These are phyloP conservation scores for Multifurca ochricompacta DNA, from an alignment of 768 basidiomycete species.

Conservation along the genomic window DNA sequence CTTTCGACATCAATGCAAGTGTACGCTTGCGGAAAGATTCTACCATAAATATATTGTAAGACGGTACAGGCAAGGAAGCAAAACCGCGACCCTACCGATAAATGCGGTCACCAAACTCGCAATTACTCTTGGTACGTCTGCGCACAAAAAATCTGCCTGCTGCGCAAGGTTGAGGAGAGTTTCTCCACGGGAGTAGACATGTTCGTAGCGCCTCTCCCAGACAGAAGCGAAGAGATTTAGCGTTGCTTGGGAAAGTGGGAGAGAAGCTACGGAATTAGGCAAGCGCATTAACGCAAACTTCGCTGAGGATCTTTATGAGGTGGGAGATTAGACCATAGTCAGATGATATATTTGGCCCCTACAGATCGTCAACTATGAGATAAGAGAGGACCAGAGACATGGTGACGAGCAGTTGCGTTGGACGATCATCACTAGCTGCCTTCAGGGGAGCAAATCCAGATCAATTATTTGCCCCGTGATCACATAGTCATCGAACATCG, in stretches of 20 bases:
- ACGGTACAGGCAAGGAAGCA: not conserved
- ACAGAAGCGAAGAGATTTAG: slow-evolving; percentile 41
- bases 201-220: slow-evolving; percentile 46
- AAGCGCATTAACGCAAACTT: slow-evolving; percentile 50
- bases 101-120: slow-evolving; percentile 40
- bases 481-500: not conserved
- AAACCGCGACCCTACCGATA: slow-evolving; percentile 40
- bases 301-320: slow-evolving; percentile 44
- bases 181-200: slow-evolving; percentile 44
- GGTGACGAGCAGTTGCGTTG: slow-evolving; percentile 38
- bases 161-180: slow-evolving; percentile 35
- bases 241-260: slow-evolving; percentile 42
- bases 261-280: slow-evolving; percentile 37
- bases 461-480: not conserved
- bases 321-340: not conserved
- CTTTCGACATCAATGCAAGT: slow-evolving; percentile 47
- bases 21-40: slow-evolving; percentile 54
- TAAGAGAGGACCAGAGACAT: slow-evolving; percentile 59
- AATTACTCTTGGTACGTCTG: slow-evolving; percentile 39
- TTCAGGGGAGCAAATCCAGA: slow-evolving; percentile 1
- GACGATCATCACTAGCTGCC: slow-evolving; percentile 22
- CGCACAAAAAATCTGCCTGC: slow-evolving; percentile 39
- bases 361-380: slow-evolving; percentile 58
- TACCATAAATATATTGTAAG: slow-evolving; percentile 24
- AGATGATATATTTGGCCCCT: not conserved